Evolutionary conservation across 441 rosid species (phyloP).

Genomic region (Erysimum cheiri): DNA sequence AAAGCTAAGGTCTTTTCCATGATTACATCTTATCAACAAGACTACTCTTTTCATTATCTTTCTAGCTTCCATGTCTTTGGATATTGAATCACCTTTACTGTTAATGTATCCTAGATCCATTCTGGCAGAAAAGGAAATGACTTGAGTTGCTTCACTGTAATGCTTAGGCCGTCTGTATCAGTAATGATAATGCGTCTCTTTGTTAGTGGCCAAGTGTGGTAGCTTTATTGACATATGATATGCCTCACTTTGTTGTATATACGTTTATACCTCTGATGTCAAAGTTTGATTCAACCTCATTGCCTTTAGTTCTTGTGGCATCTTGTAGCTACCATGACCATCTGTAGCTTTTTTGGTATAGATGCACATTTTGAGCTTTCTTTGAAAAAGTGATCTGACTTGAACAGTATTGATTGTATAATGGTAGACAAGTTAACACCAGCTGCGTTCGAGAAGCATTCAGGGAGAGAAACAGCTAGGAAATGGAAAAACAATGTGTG

Average conservation of each 20-base stretch:
- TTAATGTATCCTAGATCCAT: slow-evolving; percentile 24
- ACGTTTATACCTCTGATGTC: not conserved
- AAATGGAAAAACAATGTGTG: slow-evolving; percentile 99
- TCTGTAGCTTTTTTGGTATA: slow-evolving; percentile 5
- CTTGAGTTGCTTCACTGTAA: not conserved
- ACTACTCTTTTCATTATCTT: slow-evolving; percentile 10
- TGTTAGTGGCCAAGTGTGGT: slow-evolving; percentile 7
- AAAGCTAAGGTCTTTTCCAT: slow-evolving; percentile 23
- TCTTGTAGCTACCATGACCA: slow-evolving; percentile 4
- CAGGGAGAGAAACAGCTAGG: slow-evolving; percentile 98
- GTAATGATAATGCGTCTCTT: slow-evolving; percentile 10
- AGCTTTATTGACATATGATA: slow-evolving; percentile 41
- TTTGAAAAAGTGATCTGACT: slow-evolving; percentile 23
- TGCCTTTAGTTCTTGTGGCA: slow-evolving; percentile 3
- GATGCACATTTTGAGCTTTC: not conserved
- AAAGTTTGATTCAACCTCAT: slow-evolving; percentile 5
- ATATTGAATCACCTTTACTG: slow-evolving; percentile 1
- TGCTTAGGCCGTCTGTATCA: slow-evolving; percentile 2
- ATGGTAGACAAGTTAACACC: slow-evolving; percentile 88
- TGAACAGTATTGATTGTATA: slow-evolving; percentile 13
- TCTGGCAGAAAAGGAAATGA: slow-evolving; percentile 2
- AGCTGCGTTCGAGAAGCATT: slow-evolving; percentile 99
- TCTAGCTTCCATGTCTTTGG: not conserved
- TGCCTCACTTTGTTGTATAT: not conserved
- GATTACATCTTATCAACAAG: slow-evolving; percentile 17